phyloP scores from a whole-genome alignment of 1,284 basidiomycete genomes.

The Lentinus polychrous region DNA sequence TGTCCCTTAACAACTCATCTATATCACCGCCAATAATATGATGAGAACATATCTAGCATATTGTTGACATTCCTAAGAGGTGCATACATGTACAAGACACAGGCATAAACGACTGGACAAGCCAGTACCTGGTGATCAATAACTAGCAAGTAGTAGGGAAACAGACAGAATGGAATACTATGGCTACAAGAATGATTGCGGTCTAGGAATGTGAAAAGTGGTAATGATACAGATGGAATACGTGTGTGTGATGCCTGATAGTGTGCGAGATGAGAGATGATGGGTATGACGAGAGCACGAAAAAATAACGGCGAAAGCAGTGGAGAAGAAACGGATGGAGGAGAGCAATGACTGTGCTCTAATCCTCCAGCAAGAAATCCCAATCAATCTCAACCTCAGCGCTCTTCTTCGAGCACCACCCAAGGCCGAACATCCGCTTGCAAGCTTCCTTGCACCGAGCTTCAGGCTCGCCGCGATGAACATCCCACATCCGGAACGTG shows the following conservation, averaged over 20 bases:
- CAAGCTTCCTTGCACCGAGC: conserved; percentile 50
- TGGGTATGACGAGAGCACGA: background rate
- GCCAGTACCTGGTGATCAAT: too few relatives aligned
- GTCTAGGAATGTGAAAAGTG: background rate
- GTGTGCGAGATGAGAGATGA: background rate
- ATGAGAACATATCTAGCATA: too few relatives aligned
- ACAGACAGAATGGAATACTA: background rate
- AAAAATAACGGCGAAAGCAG: background rate
- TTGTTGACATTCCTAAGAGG: too few relatives aligned
- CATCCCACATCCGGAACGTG: conserved; percentile 74
- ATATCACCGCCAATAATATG: too few relatives aligned
- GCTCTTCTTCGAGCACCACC: conserved; percentile 40
- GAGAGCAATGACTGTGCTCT: conserved; percentile 12
- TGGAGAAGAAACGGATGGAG: conserved; percentile 1
- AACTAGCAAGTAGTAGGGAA: background rate
- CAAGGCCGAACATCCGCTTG: conserved; percentile 54
- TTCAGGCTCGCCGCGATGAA: conserved; percentile 55
- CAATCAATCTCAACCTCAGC: conserved; percentile 57
- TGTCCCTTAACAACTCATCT: too few relatives aligned
- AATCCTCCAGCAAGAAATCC: conserved; percentile 73
- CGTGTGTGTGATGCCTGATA: background rate
- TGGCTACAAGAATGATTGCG: background rate
- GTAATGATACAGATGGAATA: background rate
- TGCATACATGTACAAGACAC: too few relatives aligned
- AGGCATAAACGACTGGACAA: too few relatives aligned